Evolutionary conservation across 139 green algal species (phyloP).

Genomic region (Spirogloea muscicola): DNA sequence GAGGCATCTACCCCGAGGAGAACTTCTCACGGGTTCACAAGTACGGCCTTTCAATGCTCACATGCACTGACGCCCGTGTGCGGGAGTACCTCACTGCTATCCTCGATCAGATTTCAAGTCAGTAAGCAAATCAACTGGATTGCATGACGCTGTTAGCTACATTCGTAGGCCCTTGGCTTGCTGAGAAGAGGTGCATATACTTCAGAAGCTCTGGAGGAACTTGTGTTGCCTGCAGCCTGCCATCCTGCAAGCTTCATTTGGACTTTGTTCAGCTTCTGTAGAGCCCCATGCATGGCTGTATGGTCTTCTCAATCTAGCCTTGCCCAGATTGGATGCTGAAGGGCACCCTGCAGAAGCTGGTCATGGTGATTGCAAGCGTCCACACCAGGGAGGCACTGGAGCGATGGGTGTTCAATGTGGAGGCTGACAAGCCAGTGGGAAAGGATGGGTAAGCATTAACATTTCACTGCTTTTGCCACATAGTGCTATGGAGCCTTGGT

Average conservation of each 20-base stretch:
- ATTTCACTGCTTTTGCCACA: neutral
- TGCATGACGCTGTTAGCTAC: neutral
- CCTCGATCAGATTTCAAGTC: constrained; percentile 73
- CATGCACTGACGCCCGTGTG: constrained; percentile 73
- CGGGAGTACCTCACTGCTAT: constrained; percentile 75
- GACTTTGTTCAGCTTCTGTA: neutral
- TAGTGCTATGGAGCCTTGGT: too few species aligned
- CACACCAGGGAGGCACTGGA: constrained; percentile 73
- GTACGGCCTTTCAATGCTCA: constrained; percentile 88
- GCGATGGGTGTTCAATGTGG: constrained; percentile 93
- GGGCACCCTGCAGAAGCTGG: constrained; percentile 80
- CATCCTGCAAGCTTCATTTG: too few species aligned
- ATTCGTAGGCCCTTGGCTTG: neutral
- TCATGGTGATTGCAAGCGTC: constrained; percentile 79
- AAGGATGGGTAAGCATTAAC: too few species aligned
- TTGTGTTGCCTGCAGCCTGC: too few species aligned
- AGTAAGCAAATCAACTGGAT: too few species aligned
- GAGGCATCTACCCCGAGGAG: constrained; percentile 90
- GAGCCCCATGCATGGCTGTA: constrained; percentile 49
- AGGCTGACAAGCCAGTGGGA: constrained; percentile 84
- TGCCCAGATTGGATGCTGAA: constrained; percentile 81
- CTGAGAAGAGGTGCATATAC: too few species aligned
- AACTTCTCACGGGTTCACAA: constrained; percentile 79
- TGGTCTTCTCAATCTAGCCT: too few species aligned
- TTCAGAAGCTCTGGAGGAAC: too few species aligned